A percentile compares a stretch with the other conserved stretches of the same genome.
phyloP scores from a whole-genome alignment of 2,329 filamentous ascomycete species.

The Fusarium redolens region DNA sequence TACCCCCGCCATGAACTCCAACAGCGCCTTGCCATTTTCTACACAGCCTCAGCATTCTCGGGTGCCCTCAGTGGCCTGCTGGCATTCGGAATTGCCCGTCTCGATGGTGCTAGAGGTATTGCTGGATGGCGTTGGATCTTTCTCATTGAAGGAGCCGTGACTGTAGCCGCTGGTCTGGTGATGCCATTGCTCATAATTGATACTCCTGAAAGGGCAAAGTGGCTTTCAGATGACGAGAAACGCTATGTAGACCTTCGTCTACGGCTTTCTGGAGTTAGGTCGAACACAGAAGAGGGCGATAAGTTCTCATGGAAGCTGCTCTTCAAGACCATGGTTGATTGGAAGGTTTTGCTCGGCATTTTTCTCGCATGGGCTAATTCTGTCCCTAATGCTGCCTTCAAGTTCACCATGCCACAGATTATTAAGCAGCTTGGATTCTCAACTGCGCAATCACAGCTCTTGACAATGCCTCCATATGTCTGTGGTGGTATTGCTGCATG shows the following conservation, averaged over 20 bases:
- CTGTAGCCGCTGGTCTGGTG: slow-evolving; percentile 49
- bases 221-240: slow-evolving; percentile 54
- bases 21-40: slow-evolving; percentile 50
- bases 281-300: slow-evolving; percentile 40
- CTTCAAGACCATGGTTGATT: slow-evolving; percentile 52
- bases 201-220: slow-evolving; percentile 48
- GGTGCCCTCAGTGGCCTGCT: slow-evolving; percentile 60
- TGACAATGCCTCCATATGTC: slow-evolving; percentile 52
- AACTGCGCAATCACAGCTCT: slow-evolving; percentile 42
- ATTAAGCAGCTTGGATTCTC: slow-evolving; percentile 54
- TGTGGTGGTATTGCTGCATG: slow-evolving; percentile 46
- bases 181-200: slow-evolving; percentile 56
- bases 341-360: slow-evolving; percentile 52
- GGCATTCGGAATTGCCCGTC: slow-evolving; percentile 56
- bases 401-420: slow-evolving; percentile 50
- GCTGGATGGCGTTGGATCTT: slow-evolving; percentile 66
- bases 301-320: slow-evolving; percentile 45
- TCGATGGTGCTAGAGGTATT: slow-evolving; percentile 56
- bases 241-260: slow-evolving; percentile 40
- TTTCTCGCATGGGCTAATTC: slow-evolving; percentile 50
- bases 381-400: slow-evolving; percentile 39
- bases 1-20: slow-evolving; percentile 47
- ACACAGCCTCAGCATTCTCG: slow-evolving; percentile 49
- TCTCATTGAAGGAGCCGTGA: slow-evolving; percentile 61
- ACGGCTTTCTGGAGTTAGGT: slow-evolving; percentile 46